These are phyloP conservation scores for Alternaria sp. DNA, from an alignment of 2,329 filamentous ascomycete species.

Conservation along the genomic window DNA sequence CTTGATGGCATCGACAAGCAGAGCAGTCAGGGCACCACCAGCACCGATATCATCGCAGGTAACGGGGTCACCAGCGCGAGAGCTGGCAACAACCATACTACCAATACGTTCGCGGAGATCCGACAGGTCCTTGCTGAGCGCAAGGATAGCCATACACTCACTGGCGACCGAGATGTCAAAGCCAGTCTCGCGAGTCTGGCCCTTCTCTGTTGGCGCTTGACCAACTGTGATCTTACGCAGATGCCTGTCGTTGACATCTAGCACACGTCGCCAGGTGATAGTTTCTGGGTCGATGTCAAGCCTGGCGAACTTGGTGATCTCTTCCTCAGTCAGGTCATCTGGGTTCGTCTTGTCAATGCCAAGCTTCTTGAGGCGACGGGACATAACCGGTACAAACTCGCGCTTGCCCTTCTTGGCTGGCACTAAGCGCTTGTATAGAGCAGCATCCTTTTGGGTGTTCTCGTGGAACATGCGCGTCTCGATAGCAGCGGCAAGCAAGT, in stretches of 20 bases:
- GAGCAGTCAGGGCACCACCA: constrained; percentile 87
- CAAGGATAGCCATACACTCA: constrained; percentile 98
- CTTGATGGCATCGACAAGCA: constrained; percentile 99
- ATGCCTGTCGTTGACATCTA: constrained; percentile 97
- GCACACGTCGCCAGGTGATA: constrained; percentile 94
- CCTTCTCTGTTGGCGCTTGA: constrained; percentile 88
- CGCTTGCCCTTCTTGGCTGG: constrained; percentile 90
- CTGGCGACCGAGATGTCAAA: constrained; percentile 98
- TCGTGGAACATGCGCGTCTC: constrained; percentile 99
- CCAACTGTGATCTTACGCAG: constrained; percentile 89
- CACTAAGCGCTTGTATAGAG: constrained; percentile 87
- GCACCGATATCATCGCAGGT: constrained; percentile 96
- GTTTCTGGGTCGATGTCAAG: constrained; percentile 96
- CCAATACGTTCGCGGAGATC: constrained; percentile 95
- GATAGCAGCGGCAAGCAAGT: constrained; percentile 92
- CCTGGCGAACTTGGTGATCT: constrained; percentile 86
- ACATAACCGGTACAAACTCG: constrained; percentile 87
- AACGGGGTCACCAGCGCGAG: constrained; percentile 83
- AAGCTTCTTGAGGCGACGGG: constrained; percentile 91
- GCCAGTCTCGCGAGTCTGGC: constrained; percentile 84
- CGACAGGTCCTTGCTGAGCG: constrained; percentile 82
- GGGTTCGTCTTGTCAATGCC: constrained; percentile 96
- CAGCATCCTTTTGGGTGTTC: constrained; percentile 87
- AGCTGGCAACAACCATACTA: constrained; percentile 93
- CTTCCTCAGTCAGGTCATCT: constrained; percentile 86